Evolutionary conservation across 805 yeast species (phyloP).

Genomic region (Kodamaea kaohsiungensis): DNA sequence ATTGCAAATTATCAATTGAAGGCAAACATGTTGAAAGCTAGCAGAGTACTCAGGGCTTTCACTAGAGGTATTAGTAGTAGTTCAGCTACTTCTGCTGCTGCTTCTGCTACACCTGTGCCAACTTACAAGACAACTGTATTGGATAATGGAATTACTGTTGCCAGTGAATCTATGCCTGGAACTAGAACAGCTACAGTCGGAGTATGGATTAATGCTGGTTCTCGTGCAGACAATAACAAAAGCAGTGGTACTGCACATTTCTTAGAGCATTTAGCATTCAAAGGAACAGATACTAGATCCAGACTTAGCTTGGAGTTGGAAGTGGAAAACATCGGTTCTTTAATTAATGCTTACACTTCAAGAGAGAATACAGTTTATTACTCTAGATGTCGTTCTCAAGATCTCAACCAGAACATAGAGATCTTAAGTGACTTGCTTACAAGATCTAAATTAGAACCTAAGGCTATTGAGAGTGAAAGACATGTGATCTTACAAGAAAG

Average conservation of each 20-base stretch:
- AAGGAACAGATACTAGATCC: conserved; percentile 82
- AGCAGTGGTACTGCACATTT: conserved; percentile 97
- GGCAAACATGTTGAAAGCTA: conserved; percentile 3
- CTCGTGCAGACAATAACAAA: conserved; percentile 87
- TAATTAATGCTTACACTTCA: conserved; percentile 97
- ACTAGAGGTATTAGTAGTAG: not conserved
- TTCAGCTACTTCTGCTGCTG: not conserved
- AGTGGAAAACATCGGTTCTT: conserved; percentile 95
- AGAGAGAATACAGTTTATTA: conserved; percentile 97
- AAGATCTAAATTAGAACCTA: conserved; percentile 73
- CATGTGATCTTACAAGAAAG: conserved; percentile 95
- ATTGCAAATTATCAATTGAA: not conserved
- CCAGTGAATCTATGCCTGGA: conserved; percentile 84
- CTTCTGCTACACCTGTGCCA: conserved; percentile 17
- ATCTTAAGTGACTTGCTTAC: conserved; percentile 89
- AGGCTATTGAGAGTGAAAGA: conserved; percentile 92
- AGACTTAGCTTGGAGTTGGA: conserved; percentile 87
- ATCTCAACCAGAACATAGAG: conserved; percentile 83
- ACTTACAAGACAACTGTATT: conserved; percentile 63
- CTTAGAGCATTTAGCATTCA: conserved; percentile 93
- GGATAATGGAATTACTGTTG: conserved; percentile 92
- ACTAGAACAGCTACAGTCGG: conserved; percentile 96
- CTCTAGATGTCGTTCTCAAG: conserved; percentile 80
- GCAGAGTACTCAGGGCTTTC: not conserved
- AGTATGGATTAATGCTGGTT: conserved; percentile 98